Evolutionary conservation across 2,329 filamentous ascomycete species (phyloP).

Genomic region (Talaromyces sp.): DNA sequence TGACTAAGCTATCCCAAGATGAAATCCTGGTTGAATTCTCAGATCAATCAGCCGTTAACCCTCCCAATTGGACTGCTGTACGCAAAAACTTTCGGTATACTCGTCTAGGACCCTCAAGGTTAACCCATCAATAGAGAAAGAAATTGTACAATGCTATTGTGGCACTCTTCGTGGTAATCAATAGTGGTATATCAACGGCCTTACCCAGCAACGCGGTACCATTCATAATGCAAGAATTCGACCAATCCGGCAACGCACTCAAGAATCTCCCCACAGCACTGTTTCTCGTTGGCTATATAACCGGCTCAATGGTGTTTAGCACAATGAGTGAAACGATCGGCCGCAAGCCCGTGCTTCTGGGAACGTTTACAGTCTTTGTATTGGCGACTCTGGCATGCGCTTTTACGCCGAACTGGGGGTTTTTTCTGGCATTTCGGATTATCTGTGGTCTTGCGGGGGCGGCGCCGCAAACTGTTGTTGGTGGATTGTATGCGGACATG

Average conservation of each 20-base stretch:
- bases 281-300: constrained; percentile 26
- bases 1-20: constrained; percentile 23
- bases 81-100: constrained; percentile 8
- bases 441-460: constrained; percentile 34
- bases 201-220: constrained; percentile 40
- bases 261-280: constrained; percentile 24
- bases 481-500: constrained; percentile 41
- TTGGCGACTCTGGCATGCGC: constrained; percentile 33
- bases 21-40: constrained; percentile 29
- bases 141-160: constrained; percentile 31
- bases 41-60: constrained; percentile 25
- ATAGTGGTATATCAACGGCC: constrained; percentile 38
- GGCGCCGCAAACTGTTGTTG: constrained; percentile 36
- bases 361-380: constrained; percentile 29
- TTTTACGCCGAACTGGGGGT: constrained; percentile 33
- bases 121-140: constrained; percentile 20
- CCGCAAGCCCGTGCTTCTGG: constrained; percentile 38
- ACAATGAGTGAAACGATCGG: constrained; percentile 35
- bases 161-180: constrained; percentile 31
- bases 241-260: constrained; percentile 29
- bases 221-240: constrained; percentile 34
- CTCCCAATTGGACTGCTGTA: constrained; percentile 31
- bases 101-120: neutral
- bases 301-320: constrained; percentile 34
- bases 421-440: constrained; percentile 36